A percentile compares a stretch with the other conserved stretches of the same genome.
Evolutionary conservation across 305 asterid species (phyloP).

Genomic region (Fraxinus velutina): DNA sequence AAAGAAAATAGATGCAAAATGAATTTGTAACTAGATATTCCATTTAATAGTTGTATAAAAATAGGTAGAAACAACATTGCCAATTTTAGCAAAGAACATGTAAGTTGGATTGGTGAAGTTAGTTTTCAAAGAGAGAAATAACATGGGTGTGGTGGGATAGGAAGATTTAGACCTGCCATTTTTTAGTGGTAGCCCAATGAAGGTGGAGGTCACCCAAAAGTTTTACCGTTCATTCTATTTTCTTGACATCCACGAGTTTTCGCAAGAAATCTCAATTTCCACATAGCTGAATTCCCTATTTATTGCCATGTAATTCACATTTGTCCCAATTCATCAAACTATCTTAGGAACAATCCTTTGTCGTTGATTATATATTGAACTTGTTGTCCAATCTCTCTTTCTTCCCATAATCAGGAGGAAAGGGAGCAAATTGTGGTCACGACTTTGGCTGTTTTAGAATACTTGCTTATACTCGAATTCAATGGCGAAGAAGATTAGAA

Average conservation of each 20-base stretch:
- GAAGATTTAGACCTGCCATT: neutral
- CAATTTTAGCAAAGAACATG: no score
- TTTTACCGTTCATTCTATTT: neutral
- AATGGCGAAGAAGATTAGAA: conserved; percentile 25
- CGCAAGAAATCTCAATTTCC: neutral
- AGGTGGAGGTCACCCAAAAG: neutral
- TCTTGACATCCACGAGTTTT: neutral
- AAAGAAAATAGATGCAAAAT: no score
- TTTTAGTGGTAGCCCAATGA: neutral
- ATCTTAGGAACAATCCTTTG: neutral
- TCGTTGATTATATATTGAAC: neutral
- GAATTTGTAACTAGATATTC: no score
- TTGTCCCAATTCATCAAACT: neutral
- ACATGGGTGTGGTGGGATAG: neutral
- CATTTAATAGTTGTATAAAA: no score
- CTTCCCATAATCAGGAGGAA: conserved; percentile 1
- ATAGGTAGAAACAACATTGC: no score
- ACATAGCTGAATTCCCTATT: neutral
- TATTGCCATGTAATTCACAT: neutral
- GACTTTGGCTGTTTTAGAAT: neutral
- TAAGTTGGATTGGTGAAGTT: no score
- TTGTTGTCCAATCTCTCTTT: neutral
- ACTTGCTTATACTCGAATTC: neutral
- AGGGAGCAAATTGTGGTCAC: neutral
- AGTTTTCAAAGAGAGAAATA: no score